Conservation (phyloP, 225 moss, liverwort and hornwort species). For the Anthoceros angustus region DNA sequence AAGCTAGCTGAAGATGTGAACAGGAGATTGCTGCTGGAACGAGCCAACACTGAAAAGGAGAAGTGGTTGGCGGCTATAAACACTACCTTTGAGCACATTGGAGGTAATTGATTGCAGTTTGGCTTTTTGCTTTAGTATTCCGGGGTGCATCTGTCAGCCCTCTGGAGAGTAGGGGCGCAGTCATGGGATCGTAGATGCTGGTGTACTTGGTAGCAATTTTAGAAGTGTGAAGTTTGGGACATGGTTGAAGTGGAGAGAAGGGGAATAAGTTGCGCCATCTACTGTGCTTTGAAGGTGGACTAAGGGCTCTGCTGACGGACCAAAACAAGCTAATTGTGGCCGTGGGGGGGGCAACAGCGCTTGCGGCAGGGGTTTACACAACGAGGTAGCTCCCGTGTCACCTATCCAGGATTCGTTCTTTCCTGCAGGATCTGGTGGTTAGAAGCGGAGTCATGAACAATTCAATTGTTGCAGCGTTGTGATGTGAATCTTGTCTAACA, state of each 20-base stretch:
- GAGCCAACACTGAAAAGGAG: slow-evolving; percentile 76
- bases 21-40: slow-evolving; percentile 67
- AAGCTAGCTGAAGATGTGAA: slow-evolving; percentile 77
- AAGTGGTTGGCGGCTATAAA: slow-evolving; percentile 78
- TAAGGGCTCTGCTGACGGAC: slow-evolving; percentile 67
- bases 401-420: no score
- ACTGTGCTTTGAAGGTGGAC: slow-evolving; percentile 35
- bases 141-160: no score
- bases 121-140: not conserved
- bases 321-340: slow-evolving; percentile 71
- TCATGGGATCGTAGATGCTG: no score
- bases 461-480: not conserved
- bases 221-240: not conserved
- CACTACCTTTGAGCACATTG: slow-evolving; percentile 62
- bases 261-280: not conserved
- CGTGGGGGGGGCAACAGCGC: slow-evolving; percentile 67
- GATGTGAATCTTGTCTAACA: not conserved
- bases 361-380: slow-evolving; percentile 90
- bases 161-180: no score
- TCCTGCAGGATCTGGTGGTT: no score
- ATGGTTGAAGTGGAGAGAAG: not conserved
- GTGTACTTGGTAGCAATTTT: not conserved
- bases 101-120: slow-evolving; percentile 26
- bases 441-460: no score
- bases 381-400: slow-evolving; percentile 25